Percentiles rank a stretch among this genome's conserved stretches.
phyloP scores from a whole-genome alignment of 805 yeast species.

The Tetrapisispora pingtungensis region DNA sequence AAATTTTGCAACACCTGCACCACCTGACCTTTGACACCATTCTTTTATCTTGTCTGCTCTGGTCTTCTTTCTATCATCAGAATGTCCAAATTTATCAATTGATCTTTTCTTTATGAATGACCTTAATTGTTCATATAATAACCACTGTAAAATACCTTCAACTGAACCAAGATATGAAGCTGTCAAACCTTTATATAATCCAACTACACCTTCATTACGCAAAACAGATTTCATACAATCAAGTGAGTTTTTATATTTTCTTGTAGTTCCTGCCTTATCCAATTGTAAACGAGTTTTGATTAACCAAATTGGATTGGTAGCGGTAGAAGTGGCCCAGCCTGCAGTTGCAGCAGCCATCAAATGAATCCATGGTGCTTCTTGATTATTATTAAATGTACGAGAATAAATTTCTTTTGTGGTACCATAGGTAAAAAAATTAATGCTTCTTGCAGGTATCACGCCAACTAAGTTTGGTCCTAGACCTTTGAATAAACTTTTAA shows the following conservation, averaged over 20 bases:
- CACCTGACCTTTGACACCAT: conserved; percentile 94
- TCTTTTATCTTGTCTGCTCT: conserved; percentile 59
- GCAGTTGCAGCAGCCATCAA: conserved; percentile 80
- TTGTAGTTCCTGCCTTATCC: conserved; percentile 57
- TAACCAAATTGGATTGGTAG: conserved; percentile 96
- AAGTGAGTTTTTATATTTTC: conserved; percentile 69
- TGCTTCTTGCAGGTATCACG: conserved; percentile 95
- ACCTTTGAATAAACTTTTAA: conserved; percentile 82
- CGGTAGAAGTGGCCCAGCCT: conserved; percentile 89
- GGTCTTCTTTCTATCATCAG: conserved; percentile 27
- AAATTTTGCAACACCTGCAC: conserved; percentile 95
- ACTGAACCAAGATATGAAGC: conserved; percentile 91
- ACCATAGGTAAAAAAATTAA: conserved; percentile 95
- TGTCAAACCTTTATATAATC: conserved; percentile 82
- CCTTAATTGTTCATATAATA: conserved; percentile 92
- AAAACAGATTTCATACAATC: conserved; percentile 71
- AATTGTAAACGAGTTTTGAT: conserved; percentile 89
- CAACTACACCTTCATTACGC: conserved; percentile 64
- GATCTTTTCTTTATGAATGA: conserved; percentile 47
- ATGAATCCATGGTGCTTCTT: conserved; percentile 80
- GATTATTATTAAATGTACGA: conserved; percentile 53
- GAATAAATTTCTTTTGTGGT: conserved; percentile 74
- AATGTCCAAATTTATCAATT: conserved; percentile 30
- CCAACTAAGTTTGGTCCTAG: conserved; percentile 95
- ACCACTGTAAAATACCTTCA: conserved; percentile 94